Conservation (phyloP, 2,329 filamentous ascomycete species). For the Graphilbum sp. region DNA sequence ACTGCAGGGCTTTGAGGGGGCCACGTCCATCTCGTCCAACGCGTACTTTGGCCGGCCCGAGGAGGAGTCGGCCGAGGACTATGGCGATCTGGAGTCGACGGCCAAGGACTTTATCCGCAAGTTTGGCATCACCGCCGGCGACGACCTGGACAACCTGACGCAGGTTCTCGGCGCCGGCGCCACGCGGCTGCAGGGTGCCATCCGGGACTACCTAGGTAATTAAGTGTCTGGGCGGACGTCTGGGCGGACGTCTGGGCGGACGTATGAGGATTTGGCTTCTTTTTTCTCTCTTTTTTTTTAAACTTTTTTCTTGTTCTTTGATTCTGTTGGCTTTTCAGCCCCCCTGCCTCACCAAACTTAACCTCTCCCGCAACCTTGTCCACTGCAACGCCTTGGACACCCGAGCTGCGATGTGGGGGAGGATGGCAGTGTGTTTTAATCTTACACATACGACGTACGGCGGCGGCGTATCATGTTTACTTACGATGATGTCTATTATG, state of each 20-base stretch:
- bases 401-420: too few relatives aligned
- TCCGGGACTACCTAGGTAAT: constrained; percentile 46
- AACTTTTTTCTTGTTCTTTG: too few relatives aligned
- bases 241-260: neutral
- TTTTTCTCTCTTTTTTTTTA: neutral
- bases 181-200: constrained; percentile 61
- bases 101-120: constrained; percentile 93
- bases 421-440: too few relatives aligned
- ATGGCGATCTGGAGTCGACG: constrained; percentile 80
- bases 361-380: too few relatives aligned
- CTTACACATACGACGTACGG: too few relatives aligned
- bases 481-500: neutral
- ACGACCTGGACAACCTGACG: constrained; percentile 84
- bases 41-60: constrained; percentile 94
- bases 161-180: constrained; percentile 75
- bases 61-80: constrained; percentile 54
- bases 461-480: neutral
- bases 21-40: constrained; percentile 84
- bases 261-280: neutral
- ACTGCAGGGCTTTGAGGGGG: constrained; percentile 84
- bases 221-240: constrained; percentile 16
- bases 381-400: too few relatives aligned
- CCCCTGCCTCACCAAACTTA: too few relatives aligned
- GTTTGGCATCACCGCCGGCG: constrained; percentile 88
- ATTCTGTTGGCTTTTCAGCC: too few relatives aligned